phyloP scores from a whole-genome alignment of 768 basidiomycete genomes.

The Amanita pallidorosea region DNA sequence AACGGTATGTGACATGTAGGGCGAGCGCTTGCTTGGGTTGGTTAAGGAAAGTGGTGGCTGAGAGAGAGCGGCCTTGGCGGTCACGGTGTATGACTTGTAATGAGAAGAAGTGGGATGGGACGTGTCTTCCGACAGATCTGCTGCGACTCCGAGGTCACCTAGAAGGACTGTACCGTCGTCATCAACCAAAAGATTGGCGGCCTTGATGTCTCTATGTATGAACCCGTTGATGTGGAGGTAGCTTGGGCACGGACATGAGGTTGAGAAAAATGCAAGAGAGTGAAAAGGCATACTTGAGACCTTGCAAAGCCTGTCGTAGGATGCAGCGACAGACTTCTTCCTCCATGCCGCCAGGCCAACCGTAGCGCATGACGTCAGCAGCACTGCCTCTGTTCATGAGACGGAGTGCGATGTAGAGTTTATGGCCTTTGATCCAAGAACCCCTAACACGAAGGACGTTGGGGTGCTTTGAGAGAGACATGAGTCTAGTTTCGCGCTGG shows the following conservation, averaged over 20 bases:
- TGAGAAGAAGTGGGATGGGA: conserved; percentile 20
- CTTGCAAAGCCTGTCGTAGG: conserved; percentile 75
- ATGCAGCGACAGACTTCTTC: conserved; percentile 85
- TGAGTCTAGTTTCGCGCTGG: conserved; percentile 79
- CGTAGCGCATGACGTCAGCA: conserved; percentile 75
- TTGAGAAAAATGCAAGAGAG: conserved; percentile 1
- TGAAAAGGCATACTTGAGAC: conserved; percentile 55
- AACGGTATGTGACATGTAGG: conserved; percentile 6
- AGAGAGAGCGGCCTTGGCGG: conserved; percentile 20
- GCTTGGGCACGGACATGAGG: conserved; percentile 22
- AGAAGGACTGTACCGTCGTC: conserved; percentile 85
- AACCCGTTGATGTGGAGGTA: conserved; percentile 86
- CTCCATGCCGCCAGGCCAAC: conserved; percentile 82
- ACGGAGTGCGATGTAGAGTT: conserved; percentile 77
- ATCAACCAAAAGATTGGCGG: conserved; percentile 87
- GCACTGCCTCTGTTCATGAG: conserved; percentile 87
- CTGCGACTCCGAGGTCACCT: conserved; percentile 90
- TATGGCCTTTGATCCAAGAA: conserved; percentile 78
- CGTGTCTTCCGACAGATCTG: conserved; percentile 63
- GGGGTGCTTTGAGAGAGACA: conserved; percentile 90
- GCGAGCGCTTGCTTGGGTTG: conserved; percentile 11
- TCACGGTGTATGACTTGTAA: conserved; percentile 16
- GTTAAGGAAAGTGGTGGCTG: conserved; percentile 14
- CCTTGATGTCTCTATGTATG: conserved; percentile 91
- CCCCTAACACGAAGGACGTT: conserved; percentile 88